Base-by-base conservation (phyloP, 345 rosid species). In the Populus simonii region DNA sequence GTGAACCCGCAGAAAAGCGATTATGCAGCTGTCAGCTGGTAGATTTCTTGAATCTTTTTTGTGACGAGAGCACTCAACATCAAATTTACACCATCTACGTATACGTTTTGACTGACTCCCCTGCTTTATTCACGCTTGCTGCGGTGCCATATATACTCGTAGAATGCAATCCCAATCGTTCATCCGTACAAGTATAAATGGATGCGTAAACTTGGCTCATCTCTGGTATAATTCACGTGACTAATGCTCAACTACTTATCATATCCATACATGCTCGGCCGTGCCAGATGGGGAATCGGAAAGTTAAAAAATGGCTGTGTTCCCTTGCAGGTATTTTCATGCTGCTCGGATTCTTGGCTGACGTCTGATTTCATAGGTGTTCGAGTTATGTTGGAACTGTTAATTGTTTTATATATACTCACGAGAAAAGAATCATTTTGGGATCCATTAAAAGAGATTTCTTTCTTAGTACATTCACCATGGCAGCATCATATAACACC, bases 1-100 rank as follows among this genome's bases (percentile, higher is more conserved):
- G 76, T 66, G 81, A 66, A 66, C 33, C 68, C 2, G 68, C 11
- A 73, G 55, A 59, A 38, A 79, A 79, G 73, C 38, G 62, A 11
- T 1, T 18, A 12, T 3, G 20, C 68, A 61, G 68, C 68, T 57
- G 76, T 73, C 67, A 3, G 10, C 63, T n/a, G 63, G 63, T 57
- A n/a, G 27, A 57, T 57, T 22, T 57, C 22, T 9, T 8, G 29
- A 51, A 71, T 71, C 36, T n/a, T 29, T 65, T 29, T 0, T 17
- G 22, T 65, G 38, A 65, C 36, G 8, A 29, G 1, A 65, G 18
- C 68, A 29, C 17, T 29, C 63, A 2, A 8, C 1, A 57, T 57
- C 63, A 11, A 51, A 51, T 51, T 51, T 51, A 51, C 8, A 18
- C 8, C 8, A 18, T 5, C 55, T 5, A 5, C 55, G 17, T 17